Conservation (phyloP, 2,329 filamentous ascomycete genomes). For the Grosmannia penicillata region DNA sequence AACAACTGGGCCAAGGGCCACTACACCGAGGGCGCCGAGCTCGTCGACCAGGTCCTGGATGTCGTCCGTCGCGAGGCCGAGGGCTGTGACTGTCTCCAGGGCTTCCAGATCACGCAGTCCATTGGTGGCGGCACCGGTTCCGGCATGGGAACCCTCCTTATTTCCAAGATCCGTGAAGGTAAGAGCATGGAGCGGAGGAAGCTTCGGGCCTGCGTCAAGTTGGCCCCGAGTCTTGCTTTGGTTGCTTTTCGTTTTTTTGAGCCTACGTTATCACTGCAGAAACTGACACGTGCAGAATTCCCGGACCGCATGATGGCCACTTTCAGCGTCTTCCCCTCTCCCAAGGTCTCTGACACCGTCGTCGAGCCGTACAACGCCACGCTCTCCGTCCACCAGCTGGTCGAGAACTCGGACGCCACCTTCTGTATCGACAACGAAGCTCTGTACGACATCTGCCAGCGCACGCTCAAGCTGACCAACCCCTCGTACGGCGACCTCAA, state of each 20-base stretch:
- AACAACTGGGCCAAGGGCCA: conserved; percentile 99
- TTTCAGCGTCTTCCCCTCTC: conserved; percentile 96
- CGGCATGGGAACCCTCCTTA: conserved; percentile 98
- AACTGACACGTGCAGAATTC: no score
- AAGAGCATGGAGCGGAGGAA: no score
- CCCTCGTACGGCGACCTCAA: conserved; percentile 98
- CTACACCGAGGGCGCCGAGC: conserved; percentile 98
- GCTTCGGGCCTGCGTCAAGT: no score
- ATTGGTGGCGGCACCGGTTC: conserved; percentile 99
- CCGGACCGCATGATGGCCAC: conserved; percentile 99
- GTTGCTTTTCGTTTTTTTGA: no score
- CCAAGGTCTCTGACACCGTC: conserved; percentile 98
- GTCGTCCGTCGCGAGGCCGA: conserved; percentile 98
- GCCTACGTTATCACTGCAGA: no score
- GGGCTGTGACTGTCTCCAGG: conserved; percentile 98
- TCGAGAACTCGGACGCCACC: conserved; percentile 99
- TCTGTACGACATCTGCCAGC: conserved; percentile 99
- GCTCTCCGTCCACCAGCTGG: conserved; percentile 95
- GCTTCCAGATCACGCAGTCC: conserved; percentile 99
- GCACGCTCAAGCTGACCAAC: conserved; percentile 96
- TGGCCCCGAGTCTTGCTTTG: no score
- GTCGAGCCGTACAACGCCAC: conserved; percentile 99
- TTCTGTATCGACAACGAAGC: conserved; percentile 99
- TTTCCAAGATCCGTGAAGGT: conserved; percentile 99
- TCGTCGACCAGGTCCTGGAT: conserved; percentile 95